Base-by-base conservation (phyloP, 495 filamentous ascomycete species). In the Talaromyces thailandensis region DNA sequence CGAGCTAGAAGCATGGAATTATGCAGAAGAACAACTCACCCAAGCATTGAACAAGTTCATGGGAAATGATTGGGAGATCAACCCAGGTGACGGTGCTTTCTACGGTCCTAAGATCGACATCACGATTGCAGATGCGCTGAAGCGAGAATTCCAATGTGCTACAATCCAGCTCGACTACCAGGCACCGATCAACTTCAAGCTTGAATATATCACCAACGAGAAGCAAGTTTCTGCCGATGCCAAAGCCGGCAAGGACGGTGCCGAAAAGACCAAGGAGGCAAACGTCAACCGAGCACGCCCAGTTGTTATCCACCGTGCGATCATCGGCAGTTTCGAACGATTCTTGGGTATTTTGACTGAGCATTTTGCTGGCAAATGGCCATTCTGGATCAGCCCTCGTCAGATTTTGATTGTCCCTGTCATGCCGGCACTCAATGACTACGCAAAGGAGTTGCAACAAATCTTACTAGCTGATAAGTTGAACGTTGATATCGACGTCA, bases 101-200 rank as follows among this genome's bases (percentile, higher is more conserved):
- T 98, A 98, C 68, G 95, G 94, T 1, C 94, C 94, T 2, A 91
- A 92, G 81, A 96, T 98, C 62, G 95, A 98, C 62, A 91, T 98
- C 66, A 92, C 85, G 43, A 93, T 96, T 66, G 83, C 82, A 3
- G 92, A 96, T 71, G 86, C 87, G 26, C 79, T 96, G 66, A 79
- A 81, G 75, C 81, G 89, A 67, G 89, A 91, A 32, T 88, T 85
- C 76, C 90, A 97, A 75, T 98, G 94, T 68, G 94, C 94, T 59
- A 98, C 95, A 9, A 98, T 98, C 65, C 94, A 98, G 71, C 85
- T 98, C 28, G 94, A 98, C 68, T 98, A 98, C 75, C 91, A 96
- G 70, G 89, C 93, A 6, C 92, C 93, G 0, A 78, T 90, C 66
- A 88, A 84, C 68, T 96, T 96, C 73, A 84, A 88, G 67, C 78